Base-by-base conservation (phyloP, 768 basidiomycete species). In the Trametes coccinea region DNA sequence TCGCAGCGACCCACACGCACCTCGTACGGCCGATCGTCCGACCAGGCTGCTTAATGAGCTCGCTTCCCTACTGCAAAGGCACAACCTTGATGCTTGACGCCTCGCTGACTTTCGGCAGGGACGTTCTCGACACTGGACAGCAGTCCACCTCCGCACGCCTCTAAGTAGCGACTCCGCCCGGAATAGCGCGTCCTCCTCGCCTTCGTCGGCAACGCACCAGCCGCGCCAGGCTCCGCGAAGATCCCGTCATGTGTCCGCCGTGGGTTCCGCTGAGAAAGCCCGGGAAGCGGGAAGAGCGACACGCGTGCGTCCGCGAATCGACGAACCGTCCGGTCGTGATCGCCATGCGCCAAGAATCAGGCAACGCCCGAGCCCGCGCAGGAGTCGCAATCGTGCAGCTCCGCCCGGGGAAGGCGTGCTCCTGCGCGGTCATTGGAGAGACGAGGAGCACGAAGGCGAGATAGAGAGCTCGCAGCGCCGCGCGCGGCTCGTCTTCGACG, bases 241-340 rank as follows among this genome's bases (percentile, higher is more conserved):
- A 61, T 56, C 60, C 39, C 41, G 59, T 60, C 59, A 54, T 60
- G 59, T 31, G 48, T 34, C 31, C 53, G 31, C 22, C 56, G 14
- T 17, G 30, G 49, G 61, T 57, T 27, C 49, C 34, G 16, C 47
- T 52, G 54, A 61, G 60, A 62, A 22, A 56, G 16, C 5, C 50
- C 11, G 14, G 39, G 48, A 55, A 50, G 33, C 29, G 34, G 17
- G 5, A 37, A n/a, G 33, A 37, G 6, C 34, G 11, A 13, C 40
- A 7, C 13, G 48, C 56, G 17, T 57, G 55, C 37, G 50, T 50
- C 11, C 16, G 34, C 34, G 34, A 37, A 37, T 37, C 34, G 27
- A 17, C 47, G 41, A 43, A 44, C 49, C 37, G 46, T 22, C 50
- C 14, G 40, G 43, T 45, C 37, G 37, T 14, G 44, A 30, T 47